Conservation (phyloP, 2,329 filamentous ascomycete species). For the Corniculantispora saksenae region DNA sequence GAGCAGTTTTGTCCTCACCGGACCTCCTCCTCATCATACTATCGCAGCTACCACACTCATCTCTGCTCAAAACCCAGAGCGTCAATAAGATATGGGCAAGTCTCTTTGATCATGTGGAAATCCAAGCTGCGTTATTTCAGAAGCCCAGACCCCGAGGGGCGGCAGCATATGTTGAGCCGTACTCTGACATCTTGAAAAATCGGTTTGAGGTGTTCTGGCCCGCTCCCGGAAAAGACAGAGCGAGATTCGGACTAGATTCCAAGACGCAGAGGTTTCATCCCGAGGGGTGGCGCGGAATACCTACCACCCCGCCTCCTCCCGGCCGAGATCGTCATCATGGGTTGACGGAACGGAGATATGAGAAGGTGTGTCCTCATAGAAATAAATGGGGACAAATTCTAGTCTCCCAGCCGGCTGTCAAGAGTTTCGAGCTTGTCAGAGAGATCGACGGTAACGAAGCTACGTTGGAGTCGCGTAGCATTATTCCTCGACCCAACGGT, state of each 20-base stretch:
- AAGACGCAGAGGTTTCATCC: background rate
- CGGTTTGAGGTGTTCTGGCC: background rate
- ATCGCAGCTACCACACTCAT: conserved; percentile 5
- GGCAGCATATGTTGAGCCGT: background rate
- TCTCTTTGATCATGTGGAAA: background rate
- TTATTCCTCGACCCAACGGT: background rate
- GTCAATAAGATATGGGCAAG: conserved; percentile 5
- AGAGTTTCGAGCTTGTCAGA: background rate
- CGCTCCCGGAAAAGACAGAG: background rate
- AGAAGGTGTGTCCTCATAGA: background rate
- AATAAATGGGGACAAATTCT: background rate
- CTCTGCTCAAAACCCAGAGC: conserved; percentile 1
- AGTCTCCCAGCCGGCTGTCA: background rate
- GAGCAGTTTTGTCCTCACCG: background rate
- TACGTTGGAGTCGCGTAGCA: background rate
- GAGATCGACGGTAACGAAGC: background rate
- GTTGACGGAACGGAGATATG: no score
- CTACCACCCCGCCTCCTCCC: no score
- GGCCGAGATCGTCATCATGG: no score
- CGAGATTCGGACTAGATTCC: background rate
- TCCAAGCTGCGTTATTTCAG: background rate
- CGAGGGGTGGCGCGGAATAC: background rate
- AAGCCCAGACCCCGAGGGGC: background rate
- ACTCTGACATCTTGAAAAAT: conserved; percentile 1
- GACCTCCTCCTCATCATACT: conserved; percentile 8